Conservation (phyloP, 2,329 filamentous ascomycete species). For the Colletotrichum endophyticum region DNA sequence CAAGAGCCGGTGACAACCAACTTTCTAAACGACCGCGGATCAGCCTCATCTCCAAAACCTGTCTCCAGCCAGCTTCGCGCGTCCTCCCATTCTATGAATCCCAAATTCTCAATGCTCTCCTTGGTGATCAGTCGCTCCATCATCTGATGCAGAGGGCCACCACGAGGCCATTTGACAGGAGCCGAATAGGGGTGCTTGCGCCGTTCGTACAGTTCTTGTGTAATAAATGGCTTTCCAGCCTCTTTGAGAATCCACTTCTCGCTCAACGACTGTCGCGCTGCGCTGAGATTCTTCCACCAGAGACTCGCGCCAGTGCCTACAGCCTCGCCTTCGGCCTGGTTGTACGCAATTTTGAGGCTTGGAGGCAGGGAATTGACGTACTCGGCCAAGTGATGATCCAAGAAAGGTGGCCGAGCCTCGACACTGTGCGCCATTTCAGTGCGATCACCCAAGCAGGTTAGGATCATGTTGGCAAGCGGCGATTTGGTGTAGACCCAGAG, state of each 20-base stretch:
- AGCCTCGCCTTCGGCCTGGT: background rate
- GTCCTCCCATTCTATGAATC: constrained; percentile 44
- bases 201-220: constrained; percentile 53
- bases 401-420: constrained; percentile 37
- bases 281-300: constrained; percentile 16
- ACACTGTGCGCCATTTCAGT: constrained; percentile 41
- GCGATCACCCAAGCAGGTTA: constrained; percentile 35
- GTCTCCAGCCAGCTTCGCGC: constrained; percentile 30
- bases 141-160: constrained; percentile 46
- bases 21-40: constrained; percentile 22
- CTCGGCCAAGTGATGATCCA: constrained; percentile 35
- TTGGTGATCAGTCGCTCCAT: constrained; percentile 35
- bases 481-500: constrained; percentile 29
- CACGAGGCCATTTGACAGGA: constrained; percentile 42
- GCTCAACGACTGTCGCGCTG: constrained; percentile 27
- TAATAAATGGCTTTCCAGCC: constrained; percentile 38
- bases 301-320: constrained; percentile 6
- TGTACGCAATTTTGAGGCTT: constrained; percentile 1
- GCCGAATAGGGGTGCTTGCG: constrained; percentile 54
- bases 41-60: constrained; percentile 41
- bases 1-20: background rate
- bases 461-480: constrained; percentile 28
- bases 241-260: constrained; percentile 59
- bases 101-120: constrained; percentile 39
- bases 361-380: constrained; percentile 25